Evolutionary conservation across 1,139 yeast species (phyloP).

Genomic region (Blastobotrys serpentis): DNA sequence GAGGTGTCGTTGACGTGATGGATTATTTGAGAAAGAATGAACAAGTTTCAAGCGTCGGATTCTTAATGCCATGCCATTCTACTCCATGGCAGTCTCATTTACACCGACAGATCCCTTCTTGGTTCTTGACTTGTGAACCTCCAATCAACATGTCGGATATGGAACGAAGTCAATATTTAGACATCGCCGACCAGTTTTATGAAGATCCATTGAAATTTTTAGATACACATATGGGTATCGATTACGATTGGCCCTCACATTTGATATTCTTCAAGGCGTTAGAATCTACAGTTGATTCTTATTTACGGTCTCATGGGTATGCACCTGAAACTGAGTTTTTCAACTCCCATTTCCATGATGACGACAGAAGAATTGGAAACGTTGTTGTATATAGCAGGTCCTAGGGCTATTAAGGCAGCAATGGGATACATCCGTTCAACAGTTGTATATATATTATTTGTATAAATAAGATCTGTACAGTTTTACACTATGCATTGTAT

Average conservation of each 20-base stretch:
- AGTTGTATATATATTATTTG: neutral
- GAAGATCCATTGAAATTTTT: slow-evolving; percentile 60
- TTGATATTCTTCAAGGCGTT: slow-evolving; percentile 70
- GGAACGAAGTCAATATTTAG: slow-evolving; percentile 54
- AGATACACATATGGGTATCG: slow-evolving; percentile 33
- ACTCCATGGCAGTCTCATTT: slow-evolving; percentile 92
- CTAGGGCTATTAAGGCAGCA: too few species aligned
- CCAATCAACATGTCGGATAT: slow-evolving; percentile 49
- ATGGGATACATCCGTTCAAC: neutral
- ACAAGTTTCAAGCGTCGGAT: slow-evolving; percentile 57
- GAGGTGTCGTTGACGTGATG: slow-evolving; percentile 76
- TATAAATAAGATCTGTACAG: neutral
- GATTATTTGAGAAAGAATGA: slow-evolving; percentile 49
- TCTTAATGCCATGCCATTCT: slow-evolving; percentile 93
- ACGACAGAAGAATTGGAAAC: slow-evolving; percentile 74
- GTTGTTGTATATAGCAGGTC: slow-evolving; percentile 52
- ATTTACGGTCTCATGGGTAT: slow-evolving; percentile 46
- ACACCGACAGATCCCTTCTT: slow-evolving; percentile 57
- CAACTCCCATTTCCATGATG: slow-evolving; percentile 88
- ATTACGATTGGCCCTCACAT: slow-evolving; percentile 66
- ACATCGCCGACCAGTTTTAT: slow-evolving; percentile 84
- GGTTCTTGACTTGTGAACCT: slow-evolving; percentile 93
- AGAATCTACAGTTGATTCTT: slow-evolving; percentile 45
- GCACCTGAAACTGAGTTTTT: slow-evolving; percentile 53
- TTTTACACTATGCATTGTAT: too few species aligned